phyloP scores from a whole-genome alignment of 2,329 filamentous ascomycete genomes.

The Sarocladium brachiariae region DNA sequence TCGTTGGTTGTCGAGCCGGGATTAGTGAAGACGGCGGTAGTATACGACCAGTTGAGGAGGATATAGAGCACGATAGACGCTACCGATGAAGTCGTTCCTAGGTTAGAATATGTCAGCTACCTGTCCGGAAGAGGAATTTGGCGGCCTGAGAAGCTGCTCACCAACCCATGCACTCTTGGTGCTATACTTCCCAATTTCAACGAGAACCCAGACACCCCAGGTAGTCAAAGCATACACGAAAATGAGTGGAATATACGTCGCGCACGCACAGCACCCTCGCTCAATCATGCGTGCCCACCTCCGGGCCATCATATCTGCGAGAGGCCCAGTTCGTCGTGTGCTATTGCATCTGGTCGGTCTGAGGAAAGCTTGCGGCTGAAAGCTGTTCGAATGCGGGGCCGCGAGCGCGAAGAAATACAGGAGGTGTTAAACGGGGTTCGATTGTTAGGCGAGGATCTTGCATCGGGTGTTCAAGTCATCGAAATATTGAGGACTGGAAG shows the following conservation, averaged over 20 bases:
- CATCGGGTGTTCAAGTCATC: too few species aligned
- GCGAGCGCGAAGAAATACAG: too few species aligned
- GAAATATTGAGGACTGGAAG: too few species aligned
- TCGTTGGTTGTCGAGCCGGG: constrained; percentile 66
- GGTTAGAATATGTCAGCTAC: background rate
- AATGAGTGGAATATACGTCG: constrained; percentile 76
- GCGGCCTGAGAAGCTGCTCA: constrained; percentile 26
- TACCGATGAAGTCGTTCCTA: constrained; percentile 50
- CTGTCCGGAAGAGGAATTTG: background rate
- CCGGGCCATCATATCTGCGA: constrained; percentile 38
- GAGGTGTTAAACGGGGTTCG: too few species aligned
- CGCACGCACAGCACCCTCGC: constrained; percentile 72
- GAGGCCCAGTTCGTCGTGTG: constrained; percentile 8
- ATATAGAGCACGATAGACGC: constrained; percentile 66
- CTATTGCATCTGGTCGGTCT: constrained; percentile 9
- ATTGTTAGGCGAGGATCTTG: too few species aligned
- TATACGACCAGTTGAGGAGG: constrained; percentile 84
- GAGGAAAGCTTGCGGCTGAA: too few species aligned
- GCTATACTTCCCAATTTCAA: constrained; percentile 59
- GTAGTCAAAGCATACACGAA: constrained; percentile 89
- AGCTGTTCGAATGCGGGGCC: too few species aligned
- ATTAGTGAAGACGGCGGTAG: constrained; percentile 84
- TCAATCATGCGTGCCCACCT: constrained; percentile 66
- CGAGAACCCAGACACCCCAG: constrained; percentile 87
- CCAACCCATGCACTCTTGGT: constrained; percentile 50